Percentiles rank a stretch among this genome's conserved stretches.
These are phyloP conservation scores for Trichoderma sp. DNA, from an alignment of 2,329 filamentous ascomycete genomes.

Conservation along the genomic window DNA sequence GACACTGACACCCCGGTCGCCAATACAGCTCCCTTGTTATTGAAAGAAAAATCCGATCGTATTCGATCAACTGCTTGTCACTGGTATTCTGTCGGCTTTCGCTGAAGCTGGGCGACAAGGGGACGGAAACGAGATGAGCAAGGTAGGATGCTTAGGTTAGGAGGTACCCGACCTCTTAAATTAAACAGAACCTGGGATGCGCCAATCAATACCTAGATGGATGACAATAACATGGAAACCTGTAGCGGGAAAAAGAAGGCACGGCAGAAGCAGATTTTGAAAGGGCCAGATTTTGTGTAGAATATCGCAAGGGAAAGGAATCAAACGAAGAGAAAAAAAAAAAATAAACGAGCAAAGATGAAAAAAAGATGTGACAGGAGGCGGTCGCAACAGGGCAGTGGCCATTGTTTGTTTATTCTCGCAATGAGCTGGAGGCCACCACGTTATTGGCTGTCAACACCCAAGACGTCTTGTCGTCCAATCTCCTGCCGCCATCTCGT, in stretches of 20 bases:
- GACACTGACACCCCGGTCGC: not conserved
- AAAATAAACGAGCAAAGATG: not conserved
- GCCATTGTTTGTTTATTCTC: not conserved
- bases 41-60: not conserved
- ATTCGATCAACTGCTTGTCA: not conserved
- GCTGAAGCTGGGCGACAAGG: not conserved
- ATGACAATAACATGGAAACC: not conserved
- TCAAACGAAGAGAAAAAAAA: not conserved
- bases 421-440: not conserved
- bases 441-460: not conserved
- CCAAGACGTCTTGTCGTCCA: not conserved
- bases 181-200: not conserved
- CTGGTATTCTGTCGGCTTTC: not conserved
- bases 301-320: not conserved
- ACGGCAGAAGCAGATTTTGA: not conserved
- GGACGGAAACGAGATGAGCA: conserved; percentile 1
- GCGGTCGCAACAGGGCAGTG: not conserved
- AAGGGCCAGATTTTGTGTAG: not conserved
- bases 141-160: not conserved
- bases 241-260: not conserved
- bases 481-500: not conserved
- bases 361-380: not conserved
- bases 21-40: not conserved
- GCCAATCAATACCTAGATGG: not conserved
- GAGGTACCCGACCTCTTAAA: not conserved